Conservation (phyloP, 2,329 filamentous ascomycete species). For the Colletotrichum eleusines region DNA sequence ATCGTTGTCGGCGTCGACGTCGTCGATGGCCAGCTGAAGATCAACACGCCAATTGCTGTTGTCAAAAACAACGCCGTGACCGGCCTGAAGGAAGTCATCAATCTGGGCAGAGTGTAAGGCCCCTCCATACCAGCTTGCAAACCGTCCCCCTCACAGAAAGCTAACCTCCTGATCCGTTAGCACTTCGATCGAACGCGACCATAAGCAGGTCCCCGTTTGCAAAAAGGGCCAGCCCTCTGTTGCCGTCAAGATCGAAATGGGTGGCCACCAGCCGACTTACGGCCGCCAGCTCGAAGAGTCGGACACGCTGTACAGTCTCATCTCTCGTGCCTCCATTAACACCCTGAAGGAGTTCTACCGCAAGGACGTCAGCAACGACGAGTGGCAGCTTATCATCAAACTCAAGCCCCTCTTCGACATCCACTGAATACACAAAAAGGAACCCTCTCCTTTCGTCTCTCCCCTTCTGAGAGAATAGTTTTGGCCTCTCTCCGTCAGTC, state of each 20-base stretch:
- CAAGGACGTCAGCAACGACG: conserved; percentile 86
- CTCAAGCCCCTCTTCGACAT: conserved; percentile 96
- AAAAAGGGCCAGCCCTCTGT: conserved; percentile 98
- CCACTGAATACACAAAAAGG: conserved; percentile 58
- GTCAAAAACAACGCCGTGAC: conserved; percentile 86
- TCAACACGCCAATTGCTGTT: conserved; percentile 91
- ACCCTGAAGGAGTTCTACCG: conserved; percentile 97
- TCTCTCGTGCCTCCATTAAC: conserved; percentile 91
- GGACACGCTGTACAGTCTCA: conserved; percentile 87
- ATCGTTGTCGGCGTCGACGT: conserved; percentile 98
- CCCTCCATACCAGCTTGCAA: background rate
- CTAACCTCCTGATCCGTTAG: conserved; percentile 62
- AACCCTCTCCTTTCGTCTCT: background rate
- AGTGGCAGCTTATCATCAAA: conserved; percentile 96
- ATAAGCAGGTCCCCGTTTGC: conserved; percentile 92
- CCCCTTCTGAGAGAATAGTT: background rate
- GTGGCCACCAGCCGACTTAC: conserved; percentile 90
- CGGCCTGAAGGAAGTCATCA: conserved; percentile 84
- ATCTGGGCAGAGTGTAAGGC: conserved; percentile 91
- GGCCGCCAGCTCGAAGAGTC: conserved; percentile 94
- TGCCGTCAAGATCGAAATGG: conserved; percentile 96
- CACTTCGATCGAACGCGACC: conserved; percentile 96
- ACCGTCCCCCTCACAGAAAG: background rate
- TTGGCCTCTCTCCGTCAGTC: background rate
- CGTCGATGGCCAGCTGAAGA: conserved; percentile 84